phyloP scores from a whole-genome alignment of 192 early-diverging fungal genomes.

The Podochytrium sp. region DNA sequence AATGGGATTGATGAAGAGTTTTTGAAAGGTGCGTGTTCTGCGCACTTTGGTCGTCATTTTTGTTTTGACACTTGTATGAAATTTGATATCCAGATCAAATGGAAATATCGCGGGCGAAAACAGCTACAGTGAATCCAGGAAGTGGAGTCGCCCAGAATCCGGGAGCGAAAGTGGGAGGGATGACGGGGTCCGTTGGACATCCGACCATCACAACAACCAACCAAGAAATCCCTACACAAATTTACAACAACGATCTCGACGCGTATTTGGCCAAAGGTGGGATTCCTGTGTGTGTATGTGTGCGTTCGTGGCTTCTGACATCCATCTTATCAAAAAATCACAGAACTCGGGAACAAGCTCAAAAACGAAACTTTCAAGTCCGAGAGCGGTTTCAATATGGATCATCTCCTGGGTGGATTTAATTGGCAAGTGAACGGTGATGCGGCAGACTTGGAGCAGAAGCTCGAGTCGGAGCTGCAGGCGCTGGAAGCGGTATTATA shows the following conservation, averaged over 20 bases:
- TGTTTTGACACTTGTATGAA: neutral
- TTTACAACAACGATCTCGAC: constrained; percentile 8
- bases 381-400: constrained; percentile 31
- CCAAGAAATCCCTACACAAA: neutral
- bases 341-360: neutral
- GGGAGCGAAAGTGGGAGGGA: neutral
- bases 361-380: neutral
- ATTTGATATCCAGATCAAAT: constrained; percentile 18
- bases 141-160: neutral
- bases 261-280: constrained; percentile 5
- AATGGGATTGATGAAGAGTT: constrained; percentile 52
- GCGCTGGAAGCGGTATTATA: constrained; percentile 76
- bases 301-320: neutral
- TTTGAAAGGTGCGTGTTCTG: constrained; percentile 8
- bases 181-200: neutral
- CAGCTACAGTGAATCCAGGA: constrained; percentile 28
- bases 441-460: constrained; percentile 82
- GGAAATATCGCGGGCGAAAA: constrained; percentile 3
- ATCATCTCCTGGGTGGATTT: constrained; percentile 70
- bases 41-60: neutral
- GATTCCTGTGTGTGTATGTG: neutral
- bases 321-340: neutral
- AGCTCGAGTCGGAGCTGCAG: constrained; percentile 82
- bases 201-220: neutral
- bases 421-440: constrained; percentile 88